Evolutionary conservation across 768 basidiomycete genomes (phyloP).

Genomic region (Lactarius hengduanensis): DNA sequence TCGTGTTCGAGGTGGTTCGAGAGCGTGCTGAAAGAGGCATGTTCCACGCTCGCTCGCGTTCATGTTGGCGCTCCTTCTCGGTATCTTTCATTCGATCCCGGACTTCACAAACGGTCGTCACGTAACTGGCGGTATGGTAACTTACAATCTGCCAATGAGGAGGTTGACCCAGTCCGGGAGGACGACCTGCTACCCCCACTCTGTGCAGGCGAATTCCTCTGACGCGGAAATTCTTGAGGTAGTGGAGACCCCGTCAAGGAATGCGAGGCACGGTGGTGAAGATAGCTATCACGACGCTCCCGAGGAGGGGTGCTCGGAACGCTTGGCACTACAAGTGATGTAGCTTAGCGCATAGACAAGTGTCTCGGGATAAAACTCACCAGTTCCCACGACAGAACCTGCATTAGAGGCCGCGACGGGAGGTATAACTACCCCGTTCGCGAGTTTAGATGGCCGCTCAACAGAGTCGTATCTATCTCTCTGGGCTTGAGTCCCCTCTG

Average conservation of each 20-base stretch:
- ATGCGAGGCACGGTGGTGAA: constrained; percentile 26
- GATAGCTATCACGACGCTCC: too few relatives aligned
- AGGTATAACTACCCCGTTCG: background rate
- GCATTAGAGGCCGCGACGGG: constrained; percentile 5
- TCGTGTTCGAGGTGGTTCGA: constrained; percentile 37
- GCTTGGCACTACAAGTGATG: too few relatives aligned
- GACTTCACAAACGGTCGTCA: constrained; percentile 27
- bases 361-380: constrained; percentile 6
- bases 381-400: constrained; percentile 1
- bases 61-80: constrained; percentile 37
- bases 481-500: constrained; percentile 3
- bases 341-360: too few relatives aligned
- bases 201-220: constrained; percentile 15
- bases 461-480: constrained; percentile 22
- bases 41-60: constrained; percentile 53
- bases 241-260: constrained; percentile 27
- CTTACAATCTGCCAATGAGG: constrained; percentile 28
- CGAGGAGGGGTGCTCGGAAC: too few relatives aligned
- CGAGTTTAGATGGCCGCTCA: background rate
- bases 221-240: constrained; percentile 25
- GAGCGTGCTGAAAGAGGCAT: constrained; percentile 41
- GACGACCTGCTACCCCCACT: constrained; percentile 25
- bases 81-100: constrained; percentile 35
- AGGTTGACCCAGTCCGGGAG: constrained; percentile 22
- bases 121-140: background rate